A percentile compares a stretch with the other conserved stretches of the same genome.
phyloP scores from a whole-genome alignment of 2,329 filamentous ascomycete genomes.

The Beauveria australis region DNA sequence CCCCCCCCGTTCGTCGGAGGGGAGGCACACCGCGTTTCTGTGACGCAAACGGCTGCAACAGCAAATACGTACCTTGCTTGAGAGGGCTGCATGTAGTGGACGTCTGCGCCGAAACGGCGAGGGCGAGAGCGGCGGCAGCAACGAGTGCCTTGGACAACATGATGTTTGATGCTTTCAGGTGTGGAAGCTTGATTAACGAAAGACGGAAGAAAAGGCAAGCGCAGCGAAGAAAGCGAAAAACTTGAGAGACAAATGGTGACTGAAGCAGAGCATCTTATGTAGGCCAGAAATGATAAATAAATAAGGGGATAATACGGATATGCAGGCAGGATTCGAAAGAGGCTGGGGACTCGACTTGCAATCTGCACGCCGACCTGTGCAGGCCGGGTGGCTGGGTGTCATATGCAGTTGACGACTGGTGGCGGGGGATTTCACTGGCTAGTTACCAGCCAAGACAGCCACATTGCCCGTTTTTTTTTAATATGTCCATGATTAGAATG shows the following conservation, averaged over 20 bases:
- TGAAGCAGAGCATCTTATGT: background rate
- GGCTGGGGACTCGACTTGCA: no score
- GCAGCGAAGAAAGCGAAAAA: background rate
- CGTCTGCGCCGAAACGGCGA: constrained; percentile 47
- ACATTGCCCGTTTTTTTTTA: no score
- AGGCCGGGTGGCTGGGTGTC: no score
- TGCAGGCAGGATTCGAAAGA: no score
- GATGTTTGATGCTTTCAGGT: constrained; percentile 5
- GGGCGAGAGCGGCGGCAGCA: constrained; percentile 35
- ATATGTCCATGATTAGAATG: no score
- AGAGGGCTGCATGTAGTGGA: constrained; percentile 46
- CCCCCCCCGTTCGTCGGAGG: no score
- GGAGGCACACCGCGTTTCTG: background rate
- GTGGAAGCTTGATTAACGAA: background rate
- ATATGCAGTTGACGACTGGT: no score
- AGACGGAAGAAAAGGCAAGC: background rate
- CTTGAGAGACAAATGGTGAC: background rate
- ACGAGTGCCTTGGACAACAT: constrained; percentile 39
- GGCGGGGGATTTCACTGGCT: no score
- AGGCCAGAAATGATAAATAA: background rate
- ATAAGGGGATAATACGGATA: no score
- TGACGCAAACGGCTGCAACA: background rate
- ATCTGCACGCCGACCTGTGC: no score
- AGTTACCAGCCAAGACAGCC: no score
- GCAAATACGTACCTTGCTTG: constrained; percentile 34